These are phyloP conservation scores for Colletotrichum sp. DNA, from an alignment of 2,329 filamentous ascomycete genomes.

Conservation along the genomic window DNA sequence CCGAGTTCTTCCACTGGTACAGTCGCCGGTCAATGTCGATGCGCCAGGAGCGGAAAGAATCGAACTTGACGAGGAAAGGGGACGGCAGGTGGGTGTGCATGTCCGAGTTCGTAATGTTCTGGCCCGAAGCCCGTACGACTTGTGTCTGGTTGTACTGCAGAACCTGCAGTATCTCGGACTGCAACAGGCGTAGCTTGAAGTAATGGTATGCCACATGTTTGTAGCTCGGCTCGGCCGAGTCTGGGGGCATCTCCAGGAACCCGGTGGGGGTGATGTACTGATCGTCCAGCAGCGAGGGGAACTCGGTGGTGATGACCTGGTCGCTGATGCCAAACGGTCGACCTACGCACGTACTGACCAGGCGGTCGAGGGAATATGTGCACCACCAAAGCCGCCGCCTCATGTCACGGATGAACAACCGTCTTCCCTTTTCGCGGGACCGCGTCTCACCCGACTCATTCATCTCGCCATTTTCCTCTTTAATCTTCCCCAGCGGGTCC, in stretches of 20 bases:
- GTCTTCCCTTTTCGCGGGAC: slow-evolving; percentile 63
- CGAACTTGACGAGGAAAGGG: slow-evolving; percentile 83
- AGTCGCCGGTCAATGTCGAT: slow-evolving; percentile 84
- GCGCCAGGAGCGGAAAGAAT: slow-evolving; percentile 88
- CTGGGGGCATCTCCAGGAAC: slow-evolving; percentile 65
- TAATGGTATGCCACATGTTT: slow-evolving; percentile 94
- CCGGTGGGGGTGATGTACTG: slow-evolving; percentile 83
- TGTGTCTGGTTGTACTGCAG: slow-evolving; percentile 91
- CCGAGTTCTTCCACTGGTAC: slow-evolving; percentile 84
- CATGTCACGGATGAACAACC: slow-evolving; percentile 86
- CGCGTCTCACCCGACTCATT: slow-evolving; percentile 18
- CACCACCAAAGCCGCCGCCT: slow-evolving; percentile 94
- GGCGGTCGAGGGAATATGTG: slow-evolving; percentile 92
- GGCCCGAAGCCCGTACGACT: slow-evolving; percentile 70
- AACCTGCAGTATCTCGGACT: slow-evolving; percentile 95
- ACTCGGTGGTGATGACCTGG: slow-evolving; percentile 93
- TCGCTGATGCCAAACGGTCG: slow-evolving; percentile 95
- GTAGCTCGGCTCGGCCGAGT: slow-evolving; percentile 73
- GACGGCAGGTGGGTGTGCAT: slow-evolving; percentile 83
- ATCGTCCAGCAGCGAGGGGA: slow-evolving; percentile 88
- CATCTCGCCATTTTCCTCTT: slow-evolving; percentile 32
- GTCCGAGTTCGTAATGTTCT: slow-evolving; percentile 70
- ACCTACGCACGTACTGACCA: slow-evolving; percentile 93
- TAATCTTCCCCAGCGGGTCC: slow-evolving; percentile 34
- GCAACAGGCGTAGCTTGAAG: slow-evolving; percentile 83